Evolutionary conservation across 2,329 filamentous ascomycete species (phyloP).

Genomic region (Capronia americana): DNA sequence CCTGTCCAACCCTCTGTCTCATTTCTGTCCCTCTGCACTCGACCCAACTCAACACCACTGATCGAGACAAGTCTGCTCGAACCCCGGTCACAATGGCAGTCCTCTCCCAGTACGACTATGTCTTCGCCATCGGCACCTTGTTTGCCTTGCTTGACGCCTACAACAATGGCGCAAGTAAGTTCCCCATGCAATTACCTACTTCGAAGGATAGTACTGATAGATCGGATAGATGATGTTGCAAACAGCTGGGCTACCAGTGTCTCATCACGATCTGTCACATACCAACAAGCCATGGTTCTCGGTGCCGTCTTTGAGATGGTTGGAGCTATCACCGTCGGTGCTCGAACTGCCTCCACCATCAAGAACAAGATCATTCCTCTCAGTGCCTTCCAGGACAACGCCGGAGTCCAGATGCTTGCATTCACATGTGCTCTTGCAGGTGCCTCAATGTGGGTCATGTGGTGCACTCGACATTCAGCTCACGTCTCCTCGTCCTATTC

Average conservation of each 20-base stretch:
- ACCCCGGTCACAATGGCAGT: constrained; percentile 20
- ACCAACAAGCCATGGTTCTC: constrained; percentile 71
- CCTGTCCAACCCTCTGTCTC: neutral
- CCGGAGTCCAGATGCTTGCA: constrained; percentile 71
- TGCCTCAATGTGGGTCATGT: constrained; percentile 77
- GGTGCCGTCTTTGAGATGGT: constrained; percentile 71
- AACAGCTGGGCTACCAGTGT: constrained; percentile 84
- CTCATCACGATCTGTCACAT: constrained; percentile 76
- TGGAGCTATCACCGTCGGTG: constrained; percentile 70
- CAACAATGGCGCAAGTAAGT: constrained; percentile 80
- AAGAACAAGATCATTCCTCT: constrained; percentile 76
- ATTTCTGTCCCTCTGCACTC: neutral
- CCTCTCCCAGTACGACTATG: constrained; percentile 64
- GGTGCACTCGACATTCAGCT: constrained; percentile 75
- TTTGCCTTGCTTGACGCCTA: constrained; percentile 78
- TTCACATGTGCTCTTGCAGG: constrained; percentile 69
- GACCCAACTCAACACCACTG: constrained; percentile 2
- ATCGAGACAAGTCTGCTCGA: neutral
- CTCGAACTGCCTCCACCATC: constrained; percentile 76
- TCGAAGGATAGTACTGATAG: constrained; percentile 4
- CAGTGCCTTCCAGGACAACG: constrained; percentile 63
- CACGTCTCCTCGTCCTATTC: constrained; percentile 78
- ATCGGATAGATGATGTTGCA: constrained; percentile 74
- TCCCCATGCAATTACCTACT: neutral
- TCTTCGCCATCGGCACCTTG: constrained; percentile 76